Evolutionary conservation across 2,329 filamentous ascomycete genomes (phyloP).

Genomic region (Calonectria honghensis): DNA sequence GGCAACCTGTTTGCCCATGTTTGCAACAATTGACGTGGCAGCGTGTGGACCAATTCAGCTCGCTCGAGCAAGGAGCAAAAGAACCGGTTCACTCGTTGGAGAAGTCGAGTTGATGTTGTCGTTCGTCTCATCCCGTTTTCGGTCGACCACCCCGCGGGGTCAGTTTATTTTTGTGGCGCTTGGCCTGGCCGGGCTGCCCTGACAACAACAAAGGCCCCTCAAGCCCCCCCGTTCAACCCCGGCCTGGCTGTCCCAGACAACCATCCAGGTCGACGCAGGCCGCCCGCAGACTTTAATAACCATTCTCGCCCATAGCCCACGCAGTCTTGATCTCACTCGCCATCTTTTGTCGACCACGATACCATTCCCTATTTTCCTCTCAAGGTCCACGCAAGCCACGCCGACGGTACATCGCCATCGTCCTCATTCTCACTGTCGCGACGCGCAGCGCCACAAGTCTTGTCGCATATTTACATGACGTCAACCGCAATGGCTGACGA

Average conservation of each 20-base stretch:
- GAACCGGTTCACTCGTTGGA: neutral
- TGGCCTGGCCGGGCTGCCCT: neutral
- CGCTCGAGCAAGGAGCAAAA: neutral
- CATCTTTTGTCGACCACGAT: conserved; percentile 15
- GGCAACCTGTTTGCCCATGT: neutral
- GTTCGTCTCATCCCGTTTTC: neutral
- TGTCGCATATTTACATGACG: conserved; percentile 50
- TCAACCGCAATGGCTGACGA: conserved; percentile 72
- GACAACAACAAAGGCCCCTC: neutral
- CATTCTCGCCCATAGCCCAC: conserved; percentile 33
- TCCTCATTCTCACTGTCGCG: conserved; percentile 28
- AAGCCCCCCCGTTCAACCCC: conserved; percentile 1
- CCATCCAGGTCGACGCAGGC: conserved; percentile 48
- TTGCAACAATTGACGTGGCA: neutral
- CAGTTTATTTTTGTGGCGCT: neutral
- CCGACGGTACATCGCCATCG: conserved; percentile 31
- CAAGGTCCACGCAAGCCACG: neutral
- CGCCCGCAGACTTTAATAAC: conserved; percentile 41
- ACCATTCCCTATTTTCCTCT: neutral
- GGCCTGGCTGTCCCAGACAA: conserved; percentile 60
- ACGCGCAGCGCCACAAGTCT: conserved; percentile 35
- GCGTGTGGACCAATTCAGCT: neutral
- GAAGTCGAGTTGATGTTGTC: neutral
- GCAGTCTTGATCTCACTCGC: conserved; percentile 1
- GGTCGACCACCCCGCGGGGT: neutral